Evolutionary conservation across 352 stramenopile genomes (phyloP), one percentile per base, ranked within the genome.

Genomic region (Phytophthora aleatoria): DNA sequence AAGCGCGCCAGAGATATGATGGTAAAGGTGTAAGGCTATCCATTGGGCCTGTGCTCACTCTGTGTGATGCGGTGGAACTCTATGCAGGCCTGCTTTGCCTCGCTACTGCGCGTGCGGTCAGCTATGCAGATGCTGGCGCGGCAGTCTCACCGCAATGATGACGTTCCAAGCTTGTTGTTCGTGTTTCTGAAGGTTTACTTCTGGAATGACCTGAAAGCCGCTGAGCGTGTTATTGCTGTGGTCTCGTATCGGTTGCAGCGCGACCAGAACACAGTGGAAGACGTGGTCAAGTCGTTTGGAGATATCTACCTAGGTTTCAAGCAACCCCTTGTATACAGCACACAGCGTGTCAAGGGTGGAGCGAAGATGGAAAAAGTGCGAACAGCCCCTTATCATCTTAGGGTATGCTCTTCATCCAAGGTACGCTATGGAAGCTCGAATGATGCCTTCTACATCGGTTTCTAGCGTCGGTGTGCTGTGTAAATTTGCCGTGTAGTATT

Each of bases 21-120:
- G 54, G 27, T 48, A 13, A 38, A 52, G 33, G 42, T 47, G 43
- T 62, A 62, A 10, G 55, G 55, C n/a, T 56, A 56, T 7, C 13
- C 1, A 11, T 9, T 38, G 15, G 50, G 28, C 3, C 9, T 58
- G 20, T 44, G 20, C n/a, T 50, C 16, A 5, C 48, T 52, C 3
- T 53, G 49, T 48, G 57, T 33, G 24, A 43, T 48, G 3, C 27
- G 30, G 6, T 65, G 48, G 49, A 65, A 65, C n/a, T 58, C 57
- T 2, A 64, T 58, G 28, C 57, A 57, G 39, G 57, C 16, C 1
- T 53, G 16, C n/a, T 65, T 65, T 48, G 48, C 49, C 7, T 58
- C 57, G 3, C 20, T 58, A 5, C 33, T 65, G 8, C 48, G 49
- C 3, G 45, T 57, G n/a, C 24, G 39, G n/a, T 52, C 49, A 24